These are phyloP conservation scores for Hypoxylon cercidicola DNA, from an alignment of 495 filamentous ascomycete genomes.

Conservation along the genomic window DNA sequence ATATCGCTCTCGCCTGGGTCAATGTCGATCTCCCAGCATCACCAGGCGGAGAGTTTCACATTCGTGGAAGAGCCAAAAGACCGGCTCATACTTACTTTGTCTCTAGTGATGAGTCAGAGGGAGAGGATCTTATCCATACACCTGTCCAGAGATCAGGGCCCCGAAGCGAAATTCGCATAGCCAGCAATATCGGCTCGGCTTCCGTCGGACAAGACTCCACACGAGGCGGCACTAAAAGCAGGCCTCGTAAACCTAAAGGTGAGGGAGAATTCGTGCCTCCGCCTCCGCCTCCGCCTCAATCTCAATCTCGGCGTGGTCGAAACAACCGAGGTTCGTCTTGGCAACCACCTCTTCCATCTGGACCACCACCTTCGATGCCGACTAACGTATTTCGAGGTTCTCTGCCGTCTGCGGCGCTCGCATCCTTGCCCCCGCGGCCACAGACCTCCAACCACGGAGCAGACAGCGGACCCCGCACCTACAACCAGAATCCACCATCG, in stretches of 20 bases:
- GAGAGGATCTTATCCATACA: conserved; percentile 51
- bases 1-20: conserved; percentile 45
- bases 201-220: conserved; percentile 16
- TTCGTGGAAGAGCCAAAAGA: conserved; percentile 50
- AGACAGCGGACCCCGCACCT: background rate
- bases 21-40: conserved; percentile 11
- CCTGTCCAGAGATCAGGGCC: conserved; percentile 41
- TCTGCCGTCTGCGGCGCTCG: conserved; percentile 28
- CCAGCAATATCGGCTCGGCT: conserved; percentile 37
- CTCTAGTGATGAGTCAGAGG: conserved; percentile 55
- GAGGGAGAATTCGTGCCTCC: conserved; percentile 17
- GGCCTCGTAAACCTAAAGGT: conserved; percentile 19
- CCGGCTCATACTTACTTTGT: conserved; percentile 53
- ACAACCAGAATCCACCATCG: background rate
- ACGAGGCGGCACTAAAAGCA: conserved; percentile 2
- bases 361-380: conserved; percentile 34
- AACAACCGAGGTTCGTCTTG: conserved; percentile 7
- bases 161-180: conserved; percentile 47
- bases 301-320: background rate
- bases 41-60: conserved; percentile 39
- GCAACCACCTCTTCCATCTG: conserved; percentile 43
- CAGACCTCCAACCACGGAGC: conserved; percentile 12
- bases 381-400: conserved; percentile 17
- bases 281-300: conserved; percentile 1
- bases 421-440: conserved; percentile 36